Conservation (phyloP, 176 grass and related monocot species). For the Carex scoparia region DNA sequence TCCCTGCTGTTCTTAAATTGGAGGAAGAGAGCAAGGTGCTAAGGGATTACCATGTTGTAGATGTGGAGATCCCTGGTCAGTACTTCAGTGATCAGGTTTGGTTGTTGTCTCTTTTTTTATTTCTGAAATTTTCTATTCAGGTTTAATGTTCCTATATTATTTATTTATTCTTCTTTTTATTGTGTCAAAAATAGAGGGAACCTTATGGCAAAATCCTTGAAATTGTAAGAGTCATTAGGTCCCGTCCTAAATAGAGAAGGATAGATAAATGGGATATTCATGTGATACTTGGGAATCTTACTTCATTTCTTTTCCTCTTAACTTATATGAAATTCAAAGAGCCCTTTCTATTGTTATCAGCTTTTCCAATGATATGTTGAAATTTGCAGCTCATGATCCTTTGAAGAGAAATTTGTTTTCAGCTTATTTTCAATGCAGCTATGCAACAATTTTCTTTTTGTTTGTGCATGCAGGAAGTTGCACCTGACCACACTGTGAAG, state of each 20-base stretch:
- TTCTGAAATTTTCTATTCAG: not conserved
- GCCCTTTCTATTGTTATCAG: not conserved
- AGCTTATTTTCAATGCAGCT: not conserved
- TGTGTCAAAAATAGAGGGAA: not conserved
- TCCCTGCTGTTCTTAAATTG: conserved; percentile 91
- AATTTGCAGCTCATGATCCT: not conserved
- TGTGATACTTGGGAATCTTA: not conserved
- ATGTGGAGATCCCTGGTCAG: conserved; percentile 92
- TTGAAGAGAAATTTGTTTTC: not conserved
- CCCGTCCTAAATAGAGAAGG: not conserved
- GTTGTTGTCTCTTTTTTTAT: not conserved
- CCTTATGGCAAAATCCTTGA: not conserved
- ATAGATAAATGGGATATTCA: not conserved
- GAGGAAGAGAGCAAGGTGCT: conserved; percentile 98
- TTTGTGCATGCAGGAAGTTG: conserved; percentile 64
- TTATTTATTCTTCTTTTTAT: not conserved
- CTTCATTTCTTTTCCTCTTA: not conserved
- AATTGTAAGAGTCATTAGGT: not conserved
- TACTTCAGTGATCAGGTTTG: conserved; percentile 96
- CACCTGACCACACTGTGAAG: conserved; percentile 96
- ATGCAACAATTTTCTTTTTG: not conserved
- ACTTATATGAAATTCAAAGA: not conserved
- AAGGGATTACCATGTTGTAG: conserved; percentile 91
- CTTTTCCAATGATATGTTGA: conserved; percentile 6
- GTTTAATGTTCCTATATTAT: not conserved